Evolutionary conservation across 352 stramenopile species (phyloP).

Genomic region (Phytophthora europaea): DNA sequence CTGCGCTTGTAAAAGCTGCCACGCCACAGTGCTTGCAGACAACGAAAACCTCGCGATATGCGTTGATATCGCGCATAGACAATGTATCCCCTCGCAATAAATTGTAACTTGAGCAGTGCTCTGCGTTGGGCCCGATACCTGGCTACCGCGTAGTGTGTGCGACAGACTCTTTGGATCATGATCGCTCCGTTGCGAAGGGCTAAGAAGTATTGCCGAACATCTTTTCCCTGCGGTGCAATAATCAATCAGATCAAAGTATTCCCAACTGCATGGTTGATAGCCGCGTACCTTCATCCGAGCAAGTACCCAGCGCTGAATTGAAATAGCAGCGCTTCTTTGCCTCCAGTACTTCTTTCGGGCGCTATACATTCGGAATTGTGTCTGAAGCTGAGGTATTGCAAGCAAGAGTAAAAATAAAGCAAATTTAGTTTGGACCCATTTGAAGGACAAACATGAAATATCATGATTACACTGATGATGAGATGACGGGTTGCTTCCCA

Average conservation of each 20-base stretch:
- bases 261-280: background rate
- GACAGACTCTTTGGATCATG: constrained; percentile 55
- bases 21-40: constrained; percentile 75
- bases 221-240: constrained; percentile 32
- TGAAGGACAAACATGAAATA: background rate
- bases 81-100: constrained; percentile 61
- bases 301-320: constrained; percentile 66
- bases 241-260: constrained; percentile 1
- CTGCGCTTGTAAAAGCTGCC: constrained; percentile 69
- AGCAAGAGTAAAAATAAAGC: background rate
- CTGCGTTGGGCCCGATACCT: constrained; percentile 39
- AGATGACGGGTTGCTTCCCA: constrained; percentile 77
- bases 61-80: constrained; percentile 56
- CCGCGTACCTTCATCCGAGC: constrained; percentile 59
- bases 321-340: constrained; percentile 44
- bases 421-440: constrained; percentile 3
- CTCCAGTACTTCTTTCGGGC: constrained; percentile 59
- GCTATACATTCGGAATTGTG: constrained; percentile 77
- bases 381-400: constrained; percentile 66
- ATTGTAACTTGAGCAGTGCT: constrained; percentile 52
- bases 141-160: constrained; percentile 41
- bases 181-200: constrained; percentile 45
- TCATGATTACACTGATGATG: constrained; percentile 65
- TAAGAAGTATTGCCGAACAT: constrained; percentile 44
- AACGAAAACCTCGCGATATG: constrained; percentile 54